phyloP scores from a whole-genome alignment of 2,329 filamentous ascomycete species.

The Thelonectria blattea region DNA sequence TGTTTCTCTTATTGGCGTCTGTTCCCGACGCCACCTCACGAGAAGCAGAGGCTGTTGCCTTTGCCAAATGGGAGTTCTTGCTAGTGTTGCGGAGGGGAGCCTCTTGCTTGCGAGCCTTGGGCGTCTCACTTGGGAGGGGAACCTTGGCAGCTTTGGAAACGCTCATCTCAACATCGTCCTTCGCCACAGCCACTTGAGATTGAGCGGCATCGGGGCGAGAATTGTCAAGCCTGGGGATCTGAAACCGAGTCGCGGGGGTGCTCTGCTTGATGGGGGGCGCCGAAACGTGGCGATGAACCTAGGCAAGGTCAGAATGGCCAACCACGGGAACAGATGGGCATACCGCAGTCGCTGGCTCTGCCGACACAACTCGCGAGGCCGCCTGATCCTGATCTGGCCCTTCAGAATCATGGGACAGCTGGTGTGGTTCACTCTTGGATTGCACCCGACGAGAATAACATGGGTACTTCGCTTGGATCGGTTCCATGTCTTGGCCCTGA shows the following conservation, averaged over 20 bases:
- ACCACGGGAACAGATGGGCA: neutral
- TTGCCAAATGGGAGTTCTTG: neutral
- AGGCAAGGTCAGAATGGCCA: conserved; percentile 11
- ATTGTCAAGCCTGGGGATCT: conserved; percentile 36
- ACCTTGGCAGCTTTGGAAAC: neutral
- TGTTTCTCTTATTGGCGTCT: neutral
- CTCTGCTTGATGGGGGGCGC: conserved; percentile 30
- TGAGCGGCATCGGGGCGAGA: conserved; percentile 15
- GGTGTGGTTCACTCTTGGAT: conserved; percentile 54
- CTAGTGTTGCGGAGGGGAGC: conserved; percentile 6
- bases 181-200: neutral
- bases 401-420: conserved; percentile 35
- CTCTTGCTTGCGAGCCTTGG: neutral
- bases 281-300: conserved; percentile 37
- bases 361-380: neutral
- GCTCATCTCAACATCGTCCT: neutral
- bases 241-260: conserved; percentile 18
- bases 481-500: conserved; percentile 18
- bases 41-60: neutral
- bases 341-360: conserved; percentile 25
- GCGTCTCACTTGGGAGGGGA: neutral
- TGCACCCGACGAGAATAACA: conserved; percentile 53
- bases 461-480: conserved; percentile 41
- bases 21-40: neutral
- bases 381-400: conserved; percentile 15